These are phyloP conservation scores for Chlamydomonas schloesseri DNA, from an alignment of 139 green algal species.

Conservation along the genomic window DNA sequence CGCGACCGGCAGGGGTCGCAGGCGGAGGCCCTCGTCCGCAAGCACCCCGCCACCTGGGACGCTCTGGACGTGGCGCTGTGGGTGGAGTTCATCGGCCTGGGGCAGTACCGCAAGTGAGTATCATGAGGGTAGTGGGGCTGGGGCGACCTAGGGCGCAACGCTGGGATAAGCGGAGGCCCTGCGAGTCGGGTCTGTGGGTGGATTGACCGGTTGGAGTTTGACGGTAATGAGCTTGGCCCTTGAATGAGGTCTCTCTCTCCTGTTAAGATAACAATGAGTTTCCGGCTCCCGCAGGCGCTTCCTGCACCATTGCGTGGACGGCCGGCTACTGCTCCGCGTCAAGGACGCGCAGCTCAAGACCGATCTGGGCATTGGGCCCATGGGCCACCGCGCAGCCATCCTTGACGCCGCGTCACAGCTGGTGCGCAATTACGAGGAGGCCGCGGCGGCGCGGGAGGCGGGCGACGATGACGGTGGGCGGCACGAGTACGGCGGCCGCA, in stretches of 20 bases:
- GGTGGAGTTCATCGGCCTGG: conserved; percentile 76
- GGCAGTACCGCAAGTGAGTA: conserved; percentile 77
- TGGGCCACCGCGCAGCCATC: conserved; percentile 71
- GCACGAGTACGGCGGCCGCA: neutral
- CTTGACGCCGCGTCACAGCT: conserved; percentile 55
- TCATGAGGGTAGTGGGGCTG: too few relatives aligned
- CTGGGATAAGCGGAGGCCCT: too few relatives aligned
- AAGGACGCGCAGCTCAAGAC: conserved; percentile 68
- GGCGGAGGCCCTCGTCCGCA: conserved; percentile 28
- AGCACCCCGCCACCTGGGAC: conserved; percentile 51
- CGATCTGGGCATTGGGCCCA: conserved; percentile 75
- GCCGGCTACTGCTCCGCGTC: conserved; percentile 70
- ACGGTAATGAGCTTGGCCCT: too few relatives aligned
- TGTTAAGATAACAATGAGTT: too few relatives aligned
- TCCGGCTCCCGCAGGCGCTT: conserved; percentile 66
- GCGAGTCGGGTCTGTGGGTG: too few relatives aligned
- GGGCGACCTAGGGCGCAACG: too few relatives aligned
- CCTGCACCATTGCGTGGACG: conserved; percentile 75
- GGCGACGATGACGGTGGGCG: neutral
- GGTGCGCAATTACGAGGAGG: conserved; percentile 19
- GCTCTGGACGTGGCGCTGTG: conserved; percentile 73
- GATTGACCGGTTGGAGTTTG: too few relatives aligned
- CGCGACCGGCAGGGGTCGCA: conserved; percentile 37
- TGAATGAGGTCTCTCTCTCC: too few relatives aligned
- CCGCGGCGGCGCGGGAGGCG: neutral